Evolutionary conservation across 225 moss, liverwort and hornwort genomes (phyloP).

Genomic region (Asterella californica): DNA sequence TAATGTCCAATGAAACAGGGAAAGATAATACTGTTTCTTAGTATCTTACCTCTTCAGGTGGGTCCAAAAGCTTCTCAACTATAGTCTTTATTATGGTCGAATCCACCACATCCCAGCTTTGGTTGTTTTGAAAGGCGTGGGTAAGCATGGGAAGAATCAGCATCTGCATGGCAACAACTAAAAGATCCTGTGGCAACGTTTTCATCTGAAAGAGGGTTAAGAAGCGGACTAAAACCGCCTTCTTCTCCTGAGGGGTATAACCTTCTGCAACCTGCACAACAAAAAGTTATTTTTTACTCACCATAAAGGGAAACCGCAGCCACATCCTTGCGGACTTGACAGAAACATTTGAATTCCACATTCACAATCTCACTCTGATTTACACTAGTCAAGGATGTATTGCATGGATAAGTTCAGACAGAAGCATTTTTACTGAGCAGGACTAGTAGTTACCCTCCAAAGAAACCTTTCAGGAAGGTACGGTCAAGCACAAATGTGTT

Average conservation of each 20-base stretch:
- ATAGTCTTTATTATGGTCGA: slow-evolving; percentile 85
- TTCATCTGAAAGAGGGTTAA: slow-evolving; percentile 86
- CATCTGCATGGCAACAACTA: slow-evolving; percentile 99
- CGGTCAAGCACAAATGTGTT: background rate
- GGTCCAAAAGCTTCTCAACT: slow-evolving; percentile 94
- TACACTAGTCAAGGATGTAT: background rate
- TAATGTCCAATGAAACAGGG: background rate
- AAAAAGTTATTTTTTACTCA: background rate
- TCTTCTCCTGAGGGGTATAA: slow-evolving; percentile 86
- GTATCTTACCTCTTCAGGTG: slow-evolving; percentile 72
- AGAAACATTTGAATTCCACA: background rate
- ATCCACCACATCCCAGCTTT: slow-evolving; percentile 98
- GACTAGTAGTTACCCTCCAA: no score
- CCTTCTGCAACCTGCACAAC: slow-evolving; percentile 86
- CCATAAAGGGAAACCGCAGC: background rate
- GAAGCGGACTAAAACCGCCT: slow-evolving; percentile 84
- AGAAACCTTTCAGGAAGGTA: background rate
- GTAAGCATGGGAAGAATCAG: slow-evolving; percentile 97
- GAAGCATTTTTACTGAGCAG: background rate
- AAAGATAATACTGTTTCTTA: background rate
- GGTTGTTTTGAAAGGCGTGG: slow-evolving; percentile 92
- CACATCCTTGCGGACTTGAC: background rate
- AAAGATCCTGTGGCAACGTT: slow-evolving; percentile 75
- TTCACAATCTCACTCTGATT: background rate
- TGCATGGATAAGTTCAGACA: background rate